These are phyloP conservation scores for Aspergillus transmontanensis DNA, from an alignment of 2,329 filamentous ascomycete species.

Conservation along the genomic window DNA sequence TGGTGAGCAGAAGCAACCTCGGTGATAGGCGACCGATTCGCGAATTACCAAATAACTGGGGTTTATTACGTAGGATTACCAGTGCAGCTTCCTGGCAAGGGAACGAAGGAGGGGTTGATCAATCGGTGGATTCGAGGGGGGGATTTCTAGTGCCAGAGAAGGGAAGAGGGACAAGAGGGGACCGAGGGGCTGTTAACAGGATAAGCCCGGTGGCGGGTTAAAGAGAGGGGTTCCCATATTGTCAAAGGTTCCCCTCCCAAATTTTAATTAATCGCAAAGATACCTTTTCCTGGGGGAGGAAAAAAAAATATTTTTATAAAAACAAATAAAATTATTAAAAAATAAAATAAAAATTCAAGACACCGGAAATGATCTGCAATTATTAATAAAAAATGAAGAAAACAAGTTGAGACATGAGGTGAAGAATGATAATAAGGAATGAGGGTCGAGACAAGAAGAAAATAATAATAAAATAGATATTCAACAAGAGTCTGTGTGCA, in stretches of 20 bases:
- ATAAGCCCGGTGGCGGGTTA: constrained; percentile 15
- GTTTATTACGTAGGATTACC: constrained; percentile 9
- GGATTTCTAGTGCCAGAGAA: neutral
- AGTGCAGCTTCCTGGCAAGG: constrained; percentile 6
- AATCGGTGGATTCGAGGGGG: constrained; percentile 4
- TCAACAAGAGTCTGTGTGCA: constrained; percentile 2
- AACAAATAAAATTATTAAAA: neutral
- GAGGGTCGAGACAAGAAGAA: constrained; percentile 1
- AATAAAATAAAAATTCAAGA: neutral
- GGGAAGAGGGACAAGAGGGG: constrained; percentile 12
- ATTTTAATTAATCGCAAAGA: constrained; percentile 1
- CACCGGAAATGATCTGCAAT: constrained; percentile 4
- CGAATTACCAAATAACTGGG: constrained; percentile 9
- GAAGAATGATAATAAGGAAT: constrained; percentile 16
- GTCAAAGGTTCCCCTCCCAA: neutral
- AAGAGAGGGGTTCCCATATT: neutral
- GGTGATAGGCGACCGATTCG: constrained; percentile 10
- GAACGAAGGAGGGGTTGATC: constrained; percentile 13
- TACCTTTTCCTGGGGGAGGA: neutral
- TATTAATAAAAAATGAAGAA: constrained; percentile 12
- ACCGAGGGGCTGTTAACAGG: constrained; percentile 14
- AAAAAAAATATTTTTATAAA: neutral
- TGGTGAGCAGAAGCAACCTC: neutral
- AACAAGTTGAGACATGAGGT: constrained; percentile 12
- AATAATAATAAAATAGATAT: neutral